Percentiles rank a stretch among this genome's conserved stretches.
These are phyloP conservation scores for Cladophialophora bantiana DNA, from an alignment of 2,329 filamentous ascomycete species.

Conservation along the genomic window DNA sequence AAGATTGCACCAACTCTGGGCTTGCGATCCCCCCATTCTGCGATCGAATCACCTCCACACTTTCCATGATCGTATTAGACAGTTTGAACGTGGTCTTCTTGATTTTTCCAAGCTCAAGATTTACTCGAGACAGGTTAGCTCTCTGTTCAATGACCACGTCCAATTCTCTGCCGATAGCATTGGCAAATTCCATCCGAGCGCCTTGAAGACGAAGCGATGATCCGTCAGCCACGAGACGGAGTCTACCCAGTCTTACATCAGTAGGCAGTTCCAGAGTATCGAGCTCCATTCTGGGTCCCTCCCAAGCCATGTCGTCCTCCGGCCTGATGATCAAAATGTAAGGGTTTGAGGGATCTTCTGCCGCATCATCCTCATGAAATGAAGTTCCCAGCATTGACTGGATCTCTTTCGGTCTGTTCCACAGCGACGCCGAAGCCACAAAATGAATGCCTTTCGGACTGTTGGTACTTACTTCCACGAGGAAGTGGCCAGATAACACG, in stretches of 20 bases:
- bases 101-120: conserved; percentile 88
- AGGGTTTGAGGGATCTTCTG: conserved; percentile 77
- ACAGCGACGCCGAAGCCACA: conserved; percentile 81
- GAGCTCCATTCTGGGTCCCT: conserved; percentile 75
- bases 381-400: conserved; percentile 83
- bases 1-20: conserved; percentile 95
- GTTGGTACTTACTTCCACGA: conserved; percentile 71
- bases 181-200: conserved; percentile 78
- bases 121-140: conserved; percentile 91
- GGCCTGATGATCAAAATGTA: conserved; percentile 87
- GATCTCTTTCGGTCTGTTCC: conserved; percentile 78
- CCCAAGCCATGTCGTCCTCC: conserved; percentile 80
- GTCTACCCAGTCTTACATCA: conserved; percentile 83
- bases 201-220: conserved; percentile 78
- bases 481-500: conserved; percentile 82
- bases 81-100: conserved; percentile 95
- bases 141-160: conserved; percentile 90
- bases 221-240: conserved; percentile 87
- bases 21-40: conserved; percentile 86
- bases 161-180: conserved; percentile 81
- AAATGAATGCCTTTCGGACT: conserved; percentile 80
- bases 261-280: conserved; percentile 77
- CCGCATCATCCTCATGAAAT: conserved; percentile 71
- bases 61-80: conserved; percentile 98
- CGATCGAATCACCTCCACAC: conserved; percentile 87